phyloP scores from a whole-genome alignment of 2,329 filamentous ascomycete species.

The Pezicula carpinea region DNA sequence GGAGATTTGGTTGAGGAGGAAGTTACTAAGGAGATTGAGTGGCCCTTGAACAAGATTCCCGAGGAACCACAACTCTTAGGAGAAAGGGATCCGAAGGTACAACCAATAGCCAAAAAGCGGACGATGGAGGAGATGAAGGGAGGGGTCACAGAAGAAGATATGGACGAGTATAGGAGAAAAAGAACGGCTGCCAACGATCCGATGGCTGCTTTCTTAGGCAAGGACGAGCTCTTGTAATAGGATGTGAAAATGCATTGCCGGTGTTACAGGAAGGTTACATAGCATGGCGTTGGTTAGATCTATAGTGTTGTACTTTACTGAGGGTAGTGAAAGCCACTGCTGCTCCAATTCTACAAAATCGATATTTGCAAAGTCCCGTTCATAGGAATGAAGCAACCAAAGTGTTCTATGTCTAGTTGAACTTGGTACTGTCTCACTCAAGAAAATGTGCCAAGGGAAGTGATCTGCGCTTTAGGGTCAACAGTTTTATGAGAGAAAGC shows the following conservation, averaged over 20 bases:
- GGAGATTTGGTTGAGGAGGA: slow-evolving; percentile 31
- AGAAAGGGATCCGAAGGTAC: slow-evolving; percentile 14
- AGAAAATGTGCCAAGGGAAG: no score
- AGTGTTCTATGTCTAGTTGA: no score
- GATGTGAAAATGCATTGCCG: slow-evolving; percentile 9
- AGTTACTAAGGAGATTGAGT: slow-evolving; percentile 20
- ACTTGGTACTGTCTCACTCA: no score
- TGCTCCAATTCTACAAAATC: no score
- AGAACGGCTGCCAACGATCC: slow-evolving; percentile 72
- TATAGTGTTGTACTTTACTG: not conserved
- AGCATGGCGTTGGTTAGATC: slow-evolving; percentile 1
- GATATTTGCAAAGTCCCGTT: no score
- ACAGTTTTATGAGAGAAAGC: no score
- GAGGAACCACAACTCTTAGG: slow-evolving; percentile 28
- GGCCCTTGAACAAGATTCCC: slow-evolving; percentile 26
- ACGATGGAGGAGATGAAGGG: slow-evolving; percentile 74
- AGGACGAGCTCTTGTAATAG: slow-evolving; percentile 56
- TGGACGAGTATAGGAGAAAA: slow-evolving; percentile 81
- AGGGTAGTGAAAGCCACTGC: no score
- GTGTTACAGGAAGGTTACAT: slow-evolving; percentile 11
- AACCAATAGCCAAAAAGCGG: slow-evolving; percentile 55
- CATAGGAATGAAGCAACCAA: no score
- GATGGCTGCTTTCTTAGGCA: slow-evolving; percentile 77
- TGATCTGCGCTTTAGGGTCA: no score
- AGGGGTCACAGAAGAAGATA: slow-evolving; percentile 74